Evolutionary conservation across 192 early-diverging fungal species (phyloP), one percentile per base, ranked within the genome.

Genomic region (Coemansia sp.): DNA sequence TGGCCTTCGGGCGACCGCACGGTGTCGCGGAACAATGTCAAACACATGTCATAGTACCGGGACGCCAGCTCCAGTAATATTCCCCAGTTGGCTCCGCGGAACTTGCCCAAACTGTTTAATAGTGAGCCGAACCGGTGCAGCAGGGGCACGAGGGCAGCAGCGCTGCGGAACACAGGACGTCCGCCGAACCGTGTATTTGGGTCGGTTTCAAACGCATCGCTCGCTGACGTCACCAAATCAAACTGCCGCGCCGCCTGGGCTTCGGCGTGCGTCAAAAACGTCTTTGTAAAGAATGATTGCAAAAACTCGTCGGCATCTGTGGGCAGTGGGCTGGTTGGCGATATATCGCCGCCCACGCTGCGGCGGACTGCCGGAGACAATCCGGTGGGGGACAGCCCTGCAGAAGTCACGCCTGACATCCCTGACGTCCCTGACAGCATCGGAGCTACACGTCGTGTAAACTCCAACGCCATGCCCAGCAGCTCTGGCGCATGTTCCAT

Each of bases 181-280:
- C 78, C 78, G 62, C 64, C 64, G 52, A 75, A 75, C 52, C 70
- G 65, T 35, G 73, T 65, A 52, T 66, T 69, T 22, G 65, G 38
- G 39, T 75, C 73, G 9, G 67, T 47, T 21, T 83, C 70, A 25
- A 78, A 83, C 19, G 76, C 76, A 47, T 74, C 73, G 60, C 68
- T 72, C 14, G 72, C 75, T 0, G 69, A 61, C 11, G 61, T 71
- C 27, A 76, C 60, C 10, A 65, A 55, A 21, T 75, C 69, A 38
- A 76, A 83, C 19, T 66, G 85, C 32, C 88, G 86, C 76, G 93
- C 76, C 0, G 92, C 88, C 43, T 90, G 85, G n/a, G 92, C 86
- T 64, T 96, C 92, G 55, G 93, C 89, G 56, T 90, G 87, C 9
- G 93, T 91, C 62, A 97, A 62, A 56, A 93, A 96, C 21, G 92